Percentiles rank a stretch among this genome's conserved stretches.
phyloP scores from a whole-genome alignment of 2,329 filamentous ascomycete species.

The Metarhizium anisopliae region DNA sequence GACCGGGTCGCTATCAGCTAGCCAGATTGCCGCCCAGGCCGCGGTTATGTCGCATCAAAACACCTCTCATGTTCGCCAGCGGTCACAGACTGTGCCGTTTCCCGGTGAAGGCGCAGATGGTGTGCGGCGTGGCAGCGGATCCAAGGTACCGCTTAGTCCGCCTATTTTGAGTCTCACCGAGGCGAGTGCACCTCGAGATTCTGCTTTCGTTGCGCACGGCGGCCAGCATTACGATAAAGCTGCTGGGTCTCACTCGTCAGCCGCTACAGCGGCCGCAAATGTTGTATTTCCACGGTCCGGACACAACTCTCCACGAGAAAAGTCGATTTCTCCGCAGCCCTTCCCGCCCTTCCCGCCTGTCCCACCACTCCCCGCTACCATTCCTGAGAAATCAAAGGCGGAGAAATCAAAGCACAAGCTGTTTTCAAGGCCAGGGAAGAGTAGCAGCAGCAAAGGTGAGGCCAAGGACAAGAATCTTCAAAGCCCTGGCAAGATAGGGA shows the following conservation, averaged over 20 bases:
- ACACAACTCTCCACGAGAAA: constrained; percentile 39
- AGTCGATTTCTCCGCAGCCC: constrained; percentile 23
- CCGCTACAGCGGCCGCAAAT: constrained; percentile 58
- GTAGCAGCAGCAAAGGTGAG: constrained; percentile 57
- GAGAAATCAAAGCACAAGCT: constrained; percentile 76
- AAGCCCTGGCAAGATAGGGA: constrained; percentile 63
- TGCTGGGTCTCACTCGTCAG: constrained; percentile 50
- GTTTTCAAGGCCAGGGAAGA: constrained; percentile 70
- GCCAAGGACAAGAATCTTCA: constrained; percentile 57
- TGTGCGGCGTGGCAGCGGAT: constrained; percentile 33
- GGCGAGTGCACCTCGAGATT: constrained; percentile 52
- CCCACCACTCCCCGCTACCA: constrained; percentile 28
- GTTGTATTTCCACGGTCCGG: constrained; percentile 62
- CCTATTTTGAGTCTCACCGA: constrained; percentile 57
- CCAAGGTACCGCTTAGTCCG: constrained; percentile 47
- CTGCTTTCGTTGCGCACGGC: constrained; percentile 37
- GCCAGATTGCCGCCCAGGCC: constrained; percentile 72
- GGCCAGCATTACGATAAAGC: constrained; percentile 51
- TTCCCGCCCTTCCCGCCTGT: constrained; percentile 27
- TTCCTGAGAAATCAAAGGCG: constrained; percentile 44
- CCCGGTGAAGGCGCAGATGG: constrained; percentile 36
- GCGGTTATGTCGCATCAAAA: constrained; percentile 60
- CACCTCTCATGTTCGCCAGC: constrained; percentile 47
- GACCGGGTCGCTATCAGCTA: constrained; percentile 41
- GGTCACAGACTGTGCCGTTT: constrained; percentile 65